phyloP scores from a whole-genome alignment of 768 basidiomycete genomes.

The Paxillus ammoniavirescens region DNA sequence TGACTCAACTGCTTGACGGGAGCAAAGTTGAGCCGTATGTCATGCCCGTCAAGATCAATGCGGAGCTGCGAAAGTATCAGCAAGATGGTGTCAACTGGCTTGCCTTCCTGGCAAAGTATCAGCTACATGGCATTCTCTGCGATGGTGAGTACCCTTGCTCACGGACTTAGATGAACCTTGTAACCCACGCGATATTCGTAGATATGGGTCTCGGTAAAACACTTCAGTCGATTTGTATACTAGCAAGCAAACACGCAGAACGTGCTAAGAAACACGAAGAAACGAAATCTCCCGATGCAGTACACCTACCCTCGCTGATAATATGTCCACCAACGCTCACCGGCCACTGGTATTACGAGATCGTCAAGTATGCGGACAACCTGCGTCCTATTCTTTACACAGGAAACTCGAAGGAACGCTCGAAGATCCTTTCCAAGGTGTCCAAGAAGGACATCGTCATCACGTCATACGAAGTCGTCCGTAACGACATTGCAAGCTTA shows the following conservation, averaged over 20 bases:
- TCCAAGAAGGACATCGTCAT: slow-evolving; percentile 85
- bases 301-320: slow-evolving; percentile 91
- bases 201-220: slow-evolving; percentile 99
- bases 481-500: slow-evolving; percentile 84
- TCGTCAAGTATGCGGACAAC: slow-evolving; percentile 86
- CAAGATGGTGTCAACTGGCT: slow-evolving; percentile 99
- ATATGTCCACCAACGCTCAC: slow-evolving; percentile 96
- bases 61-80: slow-evolving; percentile 95
- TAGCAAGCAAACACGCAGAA: slow-evolving; percentile 92
- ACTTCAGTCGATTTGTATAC: slow-evolving; percentile 94
- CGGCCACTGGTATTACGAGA: slow-evolving; percentile 99
- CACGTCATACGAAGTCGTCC: slow-evolving; percentile 96
- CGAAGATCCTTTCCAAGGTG: slow-evolving; percentile 62
- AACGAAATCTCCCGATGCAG: slow-evolving; percentile 68
- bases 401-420: slow-evolving; percentile 82
- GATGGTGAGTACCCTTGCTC: slow-evolving; percentile 61
- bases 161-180: neutral
- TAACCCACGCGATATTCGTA: slow-evolving; percentile 29
- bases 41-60: slow-evolving; percentile 86
- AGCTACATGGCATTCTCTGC: slow-evolving; percentile 95
- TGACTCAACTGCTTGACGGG: slow-evolving; percentile 92
- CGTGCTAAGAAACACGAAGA: slow-evolving; percentile 65
- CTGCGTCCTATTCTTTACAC: slow-evolving; percentile 85
- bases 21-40: slow-evolving; percentile 89
- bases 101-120: slow-evolving; percentile 96